Conservation (phyloP, 768 basidiomycete species). For the Suillus plorans region DNA sequence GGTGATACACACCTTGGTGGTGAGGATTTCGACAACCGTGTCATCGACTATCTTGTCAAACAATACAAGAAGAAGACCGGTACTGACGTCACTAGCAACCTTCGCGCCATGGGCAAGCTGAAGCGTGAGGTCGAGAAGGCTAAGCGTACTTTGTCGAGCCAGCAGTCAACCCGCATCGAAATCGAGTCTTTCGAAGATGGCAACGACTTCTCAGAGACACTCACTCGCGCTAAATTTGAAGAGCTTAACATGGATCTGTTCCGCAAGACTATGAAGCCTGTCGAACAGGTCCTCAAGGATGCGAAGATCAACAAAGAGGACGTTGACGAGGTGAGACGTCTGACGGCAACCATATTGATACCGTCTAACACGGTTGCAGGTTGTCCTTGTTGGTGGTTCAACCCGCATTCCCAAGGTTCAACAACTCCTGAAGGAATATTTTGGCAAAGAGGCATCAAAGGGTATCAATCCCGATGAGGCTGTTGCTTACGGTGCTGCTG, state of each 20-base stretch:
- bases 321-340: slow-evolving; percentile 69
- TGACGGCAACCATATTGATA: neutral
- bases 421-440: slow-evolving; percentile 97
- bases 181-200: slow-evolving; percentile 96
- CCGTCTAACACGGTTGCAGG: slow-evolving; percentile 32
- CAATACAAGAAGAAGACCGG: slow-evolving; percentile 91
- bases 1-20: slow-evolving; percentile 95
- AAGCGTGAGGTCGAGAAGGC: slow-evolving; percentile 94
- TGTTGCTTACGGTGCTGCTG: slow-evolving; percentile 97
- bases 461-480: slow-evolving; percentile 99
- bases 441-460: slow-evolving; percentile 97
- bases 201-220: slow-evolving; percentile 95
- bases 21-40: slow-evolving; percentile 94
- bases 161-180: slow-evolving; percentile 89
- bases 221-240: slow-evolving; percentile 98
- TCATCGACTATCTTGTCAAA: slow-evolving; percentile 89
- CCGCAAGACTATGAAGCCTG: slow-evolving; percentile 99
- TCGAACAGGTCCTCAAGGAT: slow-evolving; percentile 98
- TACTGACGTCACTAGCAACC: slow-evolving; percentile 76
- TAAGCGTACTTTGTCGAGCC: slow-evolving; percentile 89
- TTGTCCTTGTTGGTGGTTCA: slow-evolving; percentile 94
- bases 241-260: slow-evolving; percentile 99
- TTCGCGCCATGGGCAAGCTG: slow-evolving; percentile 85
- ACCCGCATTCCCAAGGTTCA: slow-evolving; percentile 99
- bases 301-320: slow-evolving; percentile 98